Base-by-base conservation (phyloP, 2,329 filamentous ascomycete species). In the Tetracladium maxilliforme region DNA sequence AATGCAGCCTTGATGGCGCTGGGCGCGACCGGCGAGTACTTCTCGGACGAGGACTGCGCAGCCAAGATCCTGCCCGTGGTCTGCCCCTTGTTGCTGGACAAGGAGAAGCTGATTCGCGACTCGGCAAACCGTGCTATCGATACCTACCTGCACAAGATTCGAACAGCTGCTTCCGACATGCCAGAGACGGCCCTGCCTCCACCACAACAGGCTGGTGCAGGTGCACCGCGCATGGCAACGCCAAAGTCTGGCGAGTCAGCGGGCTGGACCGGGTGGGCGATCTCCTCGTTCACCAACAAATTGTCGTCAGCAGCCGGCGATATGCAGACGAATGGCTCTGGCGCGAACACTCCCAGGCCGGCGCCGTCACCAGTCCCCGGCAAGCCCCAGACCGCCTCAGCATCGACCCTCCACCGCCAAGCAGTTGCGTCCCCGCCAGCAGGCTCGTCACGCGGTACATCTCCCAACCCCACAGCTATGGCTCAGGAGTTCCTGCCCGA, bases 201-300 rank as follows among this genome's bases (percentile, higher is more conserved):
- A 1, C 62, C 74, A 11, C 57, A 57, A 14, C 33, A 36, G 14
- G 46, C 51, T 16, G 47, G 44, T 10, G 48, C 54, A 20, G 44
- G 51, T 12, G 63, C 67, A 1, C 76, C 81, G 2, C 70, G 82
- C 17, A 90, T 92, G 62, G 74, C 76, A 33, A 90, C 80, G 2
- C 75, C 83, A 2, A 78, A 83, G 31, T 49, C 42, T 32, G 68
- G 64, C 19, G 64, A 75, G 27, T 58, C 64, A 13, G 72, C 73
- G 4, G 63, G 64, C 4, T 95, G 90, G 90, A 72, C 90, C 2
- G 90, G 90, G 9, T 98, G 90, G 90, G 90, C 90, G 2, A 94
- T 98, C 27, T 95, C 90, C 0, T 94, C 84, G 2, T 98, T 98
- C 45, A 95, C 90, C 3, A 95, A 95, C 51, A 94, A 93, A 42